Evolutionary conservation across 257 asterid genomes (phyloP).

Genomic region (Solanum etuberosum): DNA sequence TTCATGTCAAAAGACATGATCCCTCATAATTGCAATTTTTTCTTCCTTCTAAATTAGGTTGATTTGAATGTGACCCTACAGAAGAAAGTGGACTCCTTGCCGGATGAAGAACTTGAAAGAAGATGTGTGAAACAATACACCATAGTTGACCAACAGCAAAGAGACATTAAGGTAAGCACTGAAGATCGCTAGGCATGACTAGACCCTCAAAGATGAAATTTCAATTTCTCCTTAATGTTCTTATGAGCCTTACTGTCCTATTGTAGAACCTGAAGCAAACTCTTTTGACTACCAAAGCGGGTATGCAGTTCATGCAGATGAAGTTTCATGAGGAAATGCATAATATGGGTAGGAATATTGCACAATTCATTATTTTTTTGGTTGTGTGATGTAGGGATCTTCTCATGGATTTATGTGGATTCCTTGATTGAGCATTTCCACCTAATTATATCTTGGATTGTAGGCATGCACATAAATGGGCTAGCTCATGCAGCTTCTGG

Average conservation of each 20-base stretch:
- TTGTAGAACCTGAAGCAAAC: slow-evolving; percentile 65
- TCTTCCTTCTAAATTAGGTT: slow-evolving; percentile 16
- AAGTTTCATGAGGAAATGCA: slow-evolving; percentile 77
- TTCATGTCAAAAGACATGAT: neutral
- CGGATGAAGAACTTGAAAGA: slow-evolving; percentile 36
- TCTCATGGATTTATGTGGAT: neutral
- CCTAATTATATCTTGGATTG: slow-evolving; percentile 3
- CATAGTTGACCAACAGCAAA: slow-evolving; percentile 66
- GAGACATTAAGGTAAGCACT: slow-evolving; percentile 49
- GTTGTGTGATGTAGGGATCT: neutral
- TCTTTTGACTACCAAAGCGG: slow-evolving; percentile 72
- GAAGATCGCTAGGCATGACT: neutral
- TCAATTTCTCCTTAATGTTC: neutral
- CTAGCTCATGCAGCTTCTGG: slow-evolving; percentile 96
- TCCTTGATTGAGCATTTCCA: neutral
- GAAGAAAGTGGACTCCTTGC: slow-evolving; percentile 25
- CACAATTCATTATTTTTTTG: neutral
- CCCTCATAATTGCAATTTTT: neutral
- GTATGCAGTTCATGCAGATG: slow-evolving; percentile 87
- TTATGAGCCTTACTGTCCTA: neutral
- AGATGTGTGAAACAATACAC: slow-evolving; percentile 38
- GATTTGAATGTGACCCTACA: slow-evolving; percentile 15
- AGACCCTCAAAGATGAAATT: neutral
- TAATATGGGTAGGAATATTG: slow-evolving; percentile 46
- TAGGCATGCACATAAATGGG: slow-evolving; percentile 76